Evolutionary conservation across 139 green algal species (phyloP), one percentile per base, ranked within the genome.

Genomic region (Chlorella sp.): DNA sequence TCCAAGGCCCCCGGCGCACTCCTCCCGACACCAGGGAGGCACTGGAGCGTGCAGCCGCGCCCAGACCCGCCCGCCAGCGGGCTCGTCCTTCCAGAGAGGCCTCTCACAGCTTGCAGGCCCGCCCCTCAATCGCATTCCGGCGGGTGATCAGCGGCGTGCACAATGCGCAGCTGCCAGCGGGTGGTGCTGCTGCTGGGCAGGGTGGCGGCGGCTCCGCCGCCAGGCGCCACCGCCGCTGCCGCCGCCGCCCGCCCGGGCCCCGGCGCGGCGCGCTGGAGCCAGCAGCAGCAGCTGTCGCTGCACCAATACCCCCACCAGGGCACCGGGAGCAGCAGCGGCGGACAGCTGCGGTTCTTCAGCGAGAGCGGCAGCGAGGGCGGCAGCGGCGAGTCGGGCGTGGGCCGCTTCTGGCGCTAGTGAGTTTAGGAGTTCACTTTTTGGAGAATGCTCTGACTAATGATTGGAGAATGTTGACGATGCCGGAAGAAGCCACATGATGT

Each of bases 331-430:
- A 51, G 44, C 44, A 51, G 25, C 30, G 26, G 25, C 18, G 65
- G 16, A 5, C 44, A 41, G 44, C 44, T 16, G 25, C 57, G 76
- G 28, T n/a, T 26, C 36, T 82, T 30, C 57, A 82, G 76, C 28
- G 76, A 82, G 39, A 28, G 74, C 74, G 65, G 74, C 72, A 63
- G 72, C 44, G 75, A 60, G 34, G 18, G 36, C 34, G 60, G 57
- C 36, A 60, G 76, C 34, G 76, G 39, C 36, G 56, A 65, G 36
- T 69, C 55, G 17, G 39, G 28, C 28, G 63, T 71, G 2, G 60
- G 25, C 36, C 76, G 76, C 36, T 72, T 82, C 36, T 72, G 56
- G 76, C 76, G 76, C 34, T 82, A 57, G 76, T 82, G 60, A 82
- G 76, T 70, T 13, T 21, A 12, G 6, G 44, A 9, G 6, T 51